phyloP scores from a whole-genome alignment of 805 yeast species.

The Cyberlindnera lachancei region DNA sequence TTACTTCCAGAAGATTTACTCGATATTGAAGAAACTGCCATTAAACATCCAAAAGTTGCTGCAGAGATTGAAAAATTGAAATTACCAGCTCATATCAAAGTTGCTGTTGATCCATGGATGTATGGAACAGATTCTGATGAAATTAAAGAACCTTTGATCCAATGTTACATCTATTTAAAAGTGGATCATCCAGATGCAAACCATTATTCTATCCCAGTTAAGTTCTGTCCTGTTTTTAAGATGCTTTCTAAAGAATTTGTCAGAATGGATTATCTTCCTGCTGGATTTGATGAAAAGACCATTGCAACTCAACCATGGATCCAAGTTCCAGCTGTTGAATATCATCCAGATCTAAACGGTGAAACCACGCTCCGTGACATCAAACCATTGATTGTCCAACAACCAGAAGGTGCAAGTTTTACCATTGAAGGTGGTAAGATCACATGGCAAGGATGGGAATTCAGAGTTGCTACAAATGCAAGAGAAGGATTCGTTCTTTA shows the following conservation, averaged over 20 bases:
- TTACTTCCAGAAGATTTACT: slow-evolving; percentile 56
- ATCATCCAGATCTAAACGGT: slow-evolving; percentile 64
- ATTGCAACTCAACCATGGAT: slow-evolving; percentile 52
- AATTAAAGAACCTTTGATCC: slow-evolving; percentile 48
- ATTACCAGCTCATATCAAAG: slow-evolving; percentile 44
- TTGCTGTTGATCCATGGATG: slow-evolving; percentile 77
- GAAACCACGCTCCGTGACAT: slow-evolving; percentile 42
- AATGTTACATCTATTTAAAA: slow-evolving; percentile 69
- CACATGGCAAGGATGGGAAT: slow-evolving; percentile 81
- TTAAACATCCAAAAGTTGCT: slow-evolving; percentile 46
- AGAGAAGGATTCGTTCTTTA: slow-evolving; percentile 78
- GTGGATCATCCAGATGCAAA: slow-evolving; percentile 64
- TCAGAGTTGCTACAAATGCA: slow-evolving; percentile 58
- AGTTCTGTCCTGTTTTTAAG: slow-evolving; percentile 68
- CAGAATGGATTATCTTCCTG: slow-evolving; percentile 68
- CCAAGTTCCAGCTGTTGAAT: slow-evolving; percentile 55
- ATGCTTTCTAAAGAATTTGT: slow-evolving; percentile 50
- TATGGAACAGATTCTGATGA: slow-evolving; percentile 66
- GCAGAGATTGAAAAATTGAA: slow-evolving; percentile 64
- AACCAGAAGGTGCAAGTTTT: slow-evolving; percentile 80
- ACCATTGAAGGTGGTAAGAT: slow-evolving; percentile 50
- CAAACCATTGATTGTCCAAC: slow-evolving; percentile 61
- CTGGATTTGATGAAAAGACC: slow-evolving; percentile 57
- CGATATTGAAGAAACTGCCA: slow-evolving; percentile 44
- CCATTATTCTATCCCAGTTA: slow-evolving; percentile 69